Percentiles rank a stretch among this genome's conserved stretches.
Evolutionary conservation across 2,329 filamentous ascomycete species (phyloP).

Genomic region (Coccinonectria pachysandricola): DNA sequence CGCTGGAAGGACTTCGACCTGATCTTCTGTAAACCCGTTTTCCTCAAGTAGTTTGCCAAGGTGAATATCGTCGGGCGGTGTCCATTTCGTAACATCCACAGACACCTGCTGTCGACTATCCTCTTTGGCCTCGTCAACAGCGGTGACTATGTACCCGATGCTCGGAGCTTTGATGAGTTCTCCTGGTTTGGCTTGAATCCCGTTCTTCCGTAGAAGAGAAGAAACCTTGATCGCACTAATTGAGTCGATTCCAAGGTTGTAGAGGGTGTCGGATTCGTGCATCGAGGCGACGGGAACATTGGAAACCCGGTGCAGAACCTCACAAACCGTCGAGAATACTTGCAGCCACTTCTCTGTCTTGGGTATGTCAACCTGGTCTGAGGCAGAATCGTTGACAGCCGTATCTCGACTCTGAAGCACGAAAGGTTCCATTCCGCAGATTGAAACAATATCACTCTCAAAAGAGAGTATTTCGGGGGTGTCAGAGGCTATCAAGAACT

Average conservation of each 20-base stretch:
- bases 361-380: not conserved
- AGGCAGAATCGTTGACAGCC: slow-evolving; percentile 1
- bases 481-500: slow-evolving; percentile 40
- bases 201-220: slow-evolving; percentile 54
- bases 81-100: no score
- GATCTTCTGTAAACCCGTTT: slow-evolving; percentile 29
- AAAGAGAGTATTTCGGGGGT: slow-evolving; percentile 45
- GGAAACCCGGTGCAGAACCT: slow-evolving; percentile 47
- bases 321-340: slow-evolving; percentile 30
- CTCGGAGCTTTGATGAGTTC: slow-evolving; percentile 59
- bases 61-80: slow-evolving; percentile 28
- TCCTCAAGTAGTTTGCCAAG: slow-evolving; percentile 25
- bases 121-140: slow-evolving; percentile 7
- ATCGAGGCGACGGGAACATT: slow-evolving; percentile 49
- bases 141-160: slow-evolving; percentile 50
- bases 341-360: slow-evolving; percentile 22
- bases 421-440: slow-evolving; percentile 41
- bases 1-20: slow-evolving; percentile 56
- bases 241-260: slow-evolving; percentile 81
- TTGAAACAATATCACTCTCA: slow-evolving; percentile 38
- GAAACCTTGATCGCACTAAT: slow-evolving; percentile 83
- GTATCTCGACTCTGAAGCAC: slow-evolving; percentile 3
- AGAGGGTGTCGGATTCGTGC: slow-evolving; percentile 53
- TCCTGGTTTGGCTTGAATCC: slow-evolving; percentile 55
- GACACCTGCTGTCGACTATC: no score